Conservation (phyloP, 345 rosid species). For the Pistacia integerrima region DNA sequence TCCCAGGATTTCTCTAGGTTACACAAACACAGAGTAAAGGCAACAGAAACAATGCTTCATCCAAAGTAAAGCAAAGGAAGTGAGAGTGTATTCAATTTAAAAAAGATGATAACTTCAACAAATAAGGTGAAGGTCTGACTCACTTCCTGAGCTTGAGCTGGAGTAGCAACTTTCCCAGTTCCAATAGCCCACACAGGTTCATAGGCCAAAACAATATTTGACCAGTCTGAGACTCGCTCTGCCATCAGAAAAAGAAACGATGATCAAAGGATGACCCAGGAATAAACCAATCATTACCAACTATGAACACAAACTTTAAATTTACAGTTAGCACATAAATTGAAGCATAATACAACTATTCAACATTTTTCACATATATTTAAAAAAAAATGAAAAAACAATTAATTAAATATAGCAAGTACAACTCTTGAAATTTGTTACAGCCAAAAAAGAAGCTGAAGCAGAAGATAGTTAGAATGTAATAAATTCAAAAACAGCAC, state of each 20-base stretch:
- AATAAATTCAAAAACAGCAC: too few relatives aligned
- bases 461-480: too few relatives aligned
- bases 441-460: too few relatives aligned
- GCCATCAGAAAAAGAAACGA: constrained; percentile 23
- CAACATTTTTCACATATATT: too few relatives aligned
- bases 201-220: constrained; percentile 78
- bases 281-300: too few relatives aligned
- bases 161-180: constrained; percentile 89
- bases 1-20: too few relatives aligned
- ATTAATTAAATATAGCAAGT: too few relatives aligned
- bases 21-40: not conserved
- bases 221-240: constrained; percentile 65
- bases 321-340: too few relatives aligned
- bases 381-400: too few relatives aligned
- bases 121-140: constrained; percentile 25
- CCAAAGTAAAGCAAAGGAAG: not conserved
- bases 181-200: constrained; percentile 98
- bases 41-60: not conserved
- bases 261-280: not conserved
- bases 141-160: constrained; percentile 95
- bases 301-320: too few relatives aligned
- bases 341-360: too few relatives aligned
- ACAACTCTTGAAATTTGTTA: too few relatives aligned
- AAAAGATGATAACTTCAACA: not conserved
- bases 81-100: not conserved